These are phyloP conservation scores for Pulveroboletus frians DNA, from an alignment of 768 basidiomycete genomes.

Conservation along the genomic window DNA sequence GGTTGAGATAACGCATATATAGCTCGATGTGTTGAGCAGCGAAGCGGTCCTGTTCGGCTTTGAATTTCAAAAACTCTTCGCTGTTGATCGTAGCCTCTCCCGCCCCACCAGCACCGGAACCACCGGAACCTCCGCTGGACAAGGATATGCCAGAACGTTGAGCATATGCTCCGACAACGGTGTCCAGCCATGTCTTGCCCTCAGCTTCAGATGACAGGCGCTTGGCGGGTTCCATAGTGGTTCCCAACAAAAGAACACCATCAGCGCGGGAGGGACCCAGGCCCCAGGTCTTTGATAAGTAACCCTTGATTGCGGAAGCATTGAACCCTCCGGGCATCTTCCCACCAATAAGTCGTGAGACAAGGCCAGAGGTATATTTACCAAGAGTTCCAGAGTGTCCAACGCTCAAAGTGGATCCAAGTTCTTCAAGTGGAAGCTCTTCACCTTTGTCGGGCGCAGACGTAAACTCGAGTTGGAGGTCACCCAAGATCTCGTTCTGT, in stretches of 20 bases:
- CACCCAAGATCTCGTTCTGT: constrained; percentile 97
- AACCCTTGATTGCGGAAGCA: constrained; percentile 78
- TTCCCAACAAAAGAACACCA: constrained; percentile 82
- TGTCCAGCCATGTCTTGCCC: constrained; percentile 90
- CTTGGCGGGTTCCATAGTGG: constrained; percentile 91
- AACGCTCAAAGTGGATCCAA: constrained; percentile 75
- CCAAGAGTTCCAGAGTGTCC: constrained; percentile 86
- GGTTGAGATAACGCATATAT: constrained; percentile 93
- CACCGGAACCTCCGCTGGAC: constrained; percentile 59
- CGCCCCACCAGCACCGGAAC: constrained; percentile 50
- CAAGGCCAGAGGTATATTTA: constrained; percentile 86
- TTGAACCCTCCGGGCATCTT: constrained; percentile 99
- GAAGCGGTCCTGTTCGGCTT: constrained; percentile 87
- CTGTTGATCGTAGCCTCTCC: constrained; percentile 94
- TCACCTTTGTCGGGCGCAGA: constrained; percentile 98
- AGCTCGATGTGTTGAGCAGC: constrained; percentile 91
- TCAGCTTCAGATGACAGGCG: constrained; percentile 87
- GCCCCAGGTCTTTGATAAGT: constrained; percentile 93
- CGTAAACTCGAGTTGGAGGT: constrained; percentile 90
- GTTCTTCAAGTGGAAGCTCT: constrained; percentile 93
- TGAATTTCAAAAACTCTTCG: constrained; percentile 97
- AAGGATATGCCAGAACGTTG: constrained; percentile 85
- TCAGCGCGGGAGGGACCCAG: constrained; percentile 88
- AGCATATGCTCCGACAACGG: constrained; percentile 79
- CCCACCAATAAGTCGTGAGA: constrained; percentile 86